Evolutionary conservation across 192 early-diverging fungal genomes (phyloP).

Genomic region (Umbelopsis sp.): DNA sequence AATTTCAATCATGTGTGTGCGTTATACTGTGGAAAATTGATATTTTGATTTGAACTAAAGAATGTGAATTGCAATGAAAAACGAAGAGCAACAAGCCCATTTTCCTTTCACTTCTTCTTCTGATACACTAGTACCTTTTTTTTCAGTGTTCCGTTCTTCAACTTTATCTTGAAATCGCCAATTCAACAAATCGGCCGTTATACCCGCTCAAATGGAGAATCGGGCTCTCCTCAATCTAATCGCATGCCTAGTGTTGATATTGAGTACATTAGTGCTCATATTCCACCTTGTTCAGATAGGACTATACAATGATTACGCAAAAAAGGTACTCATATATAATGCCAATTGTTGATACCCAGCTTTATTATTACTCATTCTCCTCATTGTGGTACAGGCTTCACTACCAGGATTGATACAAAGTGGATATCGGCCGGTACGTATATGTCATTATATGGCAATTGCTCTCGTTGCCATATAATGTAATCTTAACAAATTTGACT

Average conservation of each 20-base stretch:
- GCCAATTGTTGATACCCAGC: neutral
- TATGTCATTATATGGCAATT: neutral
- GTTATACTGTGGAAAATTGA: neutral
- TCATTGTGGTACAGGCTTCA: neutral
- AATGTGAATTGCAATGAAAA: constrained; percentile 2
- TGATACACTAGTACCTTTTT: neutral
- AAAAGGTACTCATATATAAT: neutral
- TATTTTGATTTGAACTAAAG: constrained; percentile 13
- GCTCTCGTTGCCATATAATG: neutral
- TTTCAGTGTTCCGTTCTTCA: neutral
- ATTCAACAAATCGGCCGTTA: neutral
- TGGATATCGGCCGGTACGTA: neutral
- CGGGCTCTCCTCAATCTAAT: neutral
- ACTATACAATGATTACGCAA: constrained; percentile 1
- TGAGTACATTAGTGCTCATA: neutral
- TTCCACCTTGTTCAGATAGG: neutral
- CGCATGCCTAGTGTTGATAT: neutral
- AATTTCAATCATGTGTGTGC: neutral
- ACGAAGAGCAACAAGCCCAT: neutral
- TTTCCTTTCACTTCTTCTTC: neutral
- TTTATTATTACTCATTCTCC: neutral
- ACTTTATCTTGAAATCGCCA: neutral
- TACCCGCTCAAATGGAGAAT: neutral
- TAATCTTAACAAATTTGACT: neutral
- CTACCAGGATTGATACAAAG: neutral